phyloP scores from a whole-genome alignment of 108 stramenopile species.

The Chaetoceros tenuissimus region DNA sequence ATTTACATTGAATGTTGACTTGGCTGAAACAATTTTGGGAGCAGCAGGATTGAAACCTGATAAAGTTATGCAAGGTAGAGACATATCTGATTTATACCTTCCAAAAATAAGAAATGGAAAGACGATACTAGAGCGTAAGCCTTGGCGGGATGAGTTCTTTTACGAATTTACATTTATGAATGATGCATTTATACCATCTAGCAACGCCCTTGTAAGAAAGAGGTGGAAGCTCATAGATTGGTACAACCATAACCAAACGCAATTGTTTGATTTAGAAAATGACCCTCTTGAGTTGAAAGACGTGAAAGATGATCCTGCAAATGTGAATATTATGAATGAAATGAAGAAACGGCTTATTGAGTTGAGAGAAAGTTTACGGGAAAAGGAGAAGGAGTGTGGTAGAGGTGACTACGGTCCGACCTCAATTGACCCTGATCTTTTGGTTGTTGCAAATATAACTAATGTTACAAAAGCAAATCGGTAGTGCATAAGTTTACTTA shows the following conservation, averaged over 20 bases:
- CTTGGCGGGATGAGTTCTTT: slow-evolving; percentile 49
- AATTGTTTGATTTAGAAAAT: slow-evolving; percentile 62
- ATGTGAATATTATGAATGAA: not conserved
- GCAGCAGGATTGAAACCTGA: slow-evolving; percentile 49
- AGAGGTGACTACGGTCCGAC: not conserved
- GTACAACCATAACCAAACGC: slow-evolving; percentile 71
- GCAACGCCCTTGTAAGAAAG: slow-evolving; percentile 70
- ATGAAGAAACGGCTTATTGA: not conserved
- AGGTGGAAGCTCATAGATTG: slow-evolving; percentile 68
- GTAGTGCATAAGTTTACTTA: too few species aligned
- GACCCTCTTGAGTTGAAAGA: slow-evolving; percentile 76
- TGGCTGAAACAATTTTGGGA: slow-evolving; percentile 66
- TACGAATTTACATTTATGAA: slow-evolving; percentile 22
- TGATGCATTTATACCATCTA: slow-evolving; percentile 40
- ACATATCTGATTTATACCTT: slow-evolving; percentile 61
- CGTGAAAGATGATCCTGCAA: slow-evolving; percentile 23
- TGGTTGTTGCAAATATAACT: too few species aligned
- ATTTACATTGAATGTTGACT: slow-evolving; percentile 68
- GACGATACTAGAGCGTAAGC: not conserved
- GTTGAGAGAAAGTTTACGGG: not conserved
- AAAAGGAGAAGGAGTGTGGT: not conserved
- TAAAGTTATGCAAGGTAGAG: slow-evolving; percentile 61
- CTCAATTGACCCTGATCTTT: not conserved
- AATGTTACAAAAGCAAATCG: too few species aligned
- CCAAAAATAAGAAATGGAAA: slow-evolving; percentile 13